Conservation (phyloP, 345 rosid species). For the Stellera chamaejasme region DNA sequence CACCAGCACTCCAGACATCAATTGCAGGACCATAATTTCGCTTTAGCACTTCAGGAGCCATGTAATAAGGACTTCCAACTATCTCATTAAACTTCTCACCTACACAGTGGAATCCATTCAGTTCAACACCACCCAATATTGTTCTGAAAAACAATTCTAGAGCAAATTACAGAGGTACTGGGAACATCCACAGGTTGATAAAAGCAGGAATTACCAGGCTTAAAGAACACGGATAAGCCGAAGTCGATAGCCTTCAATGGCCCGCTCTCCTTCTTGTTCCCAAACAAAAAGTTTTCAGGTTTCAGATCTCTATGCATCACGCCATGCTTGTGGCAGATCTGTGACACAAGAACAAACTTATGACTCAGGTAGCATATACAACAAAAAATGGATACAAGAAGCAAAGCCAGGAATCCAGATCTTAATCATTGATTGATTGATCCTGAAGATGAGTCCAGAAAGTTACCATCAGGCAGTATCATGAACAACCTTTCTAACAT, state of each 20-base stretch:
- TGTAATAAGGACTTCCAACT: slow-evolving; percentile 96
- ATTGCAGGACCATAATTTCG: slow-evolving; percentile 87
- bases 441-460: background rate
- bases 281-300: slow-evolving; percentile 92
- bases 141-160: too few species aligned
- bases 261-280: slow-evolving; percentile 80
- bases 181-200: background rate
- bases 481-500: background rate
- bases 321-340: slow-evolving; percentile 90
- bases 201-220: slow-evolving; percentile 51
- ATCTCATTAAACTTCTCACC: slow-evolving; percentile 85
- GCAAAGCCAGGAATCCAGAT: background rate
- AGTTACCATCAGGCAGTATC: background rate
- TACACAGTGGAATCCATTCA: slow-evolving; percentile 22
- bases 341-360: slow-evolving; percentile 13
- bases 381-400: background rate
- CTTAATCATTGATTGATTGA: background rate
- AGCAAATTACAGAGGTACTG: too few species aligned
- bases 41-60: slow-evolving; percentile 97
- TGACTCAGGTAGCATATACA: background rate
- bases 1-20: slow-evolving; percentile 98
- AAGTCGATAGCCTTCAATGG: slow-evolving; percentile 87
- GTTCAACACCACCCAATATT: slow-evolving; percentile 10
- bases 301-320: slow-evolving; percentile 94
- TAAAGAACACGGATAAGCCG: slow-evolving; percentile 90